Conservation (phyloP, 768 basidiomycete genomes). For the Phlegmacium glaucopus region DNA sequence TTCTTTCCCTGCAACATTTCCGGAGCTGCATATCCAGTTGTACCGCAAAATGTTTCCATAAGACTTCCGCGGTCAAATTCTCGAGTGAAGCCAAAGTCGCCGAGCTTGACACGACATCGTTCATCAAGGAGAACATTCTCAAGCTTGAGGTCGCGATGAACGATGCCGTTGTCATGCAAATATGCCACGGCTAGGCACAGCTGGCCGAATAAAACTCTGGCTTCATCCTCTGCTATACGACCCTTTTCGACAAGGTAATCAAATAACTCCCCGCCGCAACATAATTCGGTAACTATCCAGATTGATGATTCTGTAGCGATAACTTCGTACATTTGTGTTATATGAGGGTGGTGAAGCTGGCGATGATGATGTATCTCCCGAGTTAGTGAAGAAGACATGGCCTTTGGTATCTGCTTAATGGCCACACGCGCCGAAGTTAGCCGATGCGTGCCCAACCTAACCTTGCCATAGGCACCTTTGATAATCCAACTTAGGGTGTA, state of each 20-base stretch:
- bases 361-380: constrained; percentile 99
- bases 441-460: constrained; percentile 91
- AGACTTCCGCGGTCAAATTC: constrained; percentile 77
- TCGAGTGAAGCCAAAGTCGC: constrained; percentile 93
- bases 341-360: constrained; percentile 91
- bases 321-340: constrained; percentile 96
- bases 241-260: constrained; percentile 98
- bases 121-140: constrained; percentile 95
- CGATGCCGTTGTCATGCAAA: constrained; percentile 88
- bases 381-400: constrained; percentile 86
- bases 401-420: constrained; percentile 97
- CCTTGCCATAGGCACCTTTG: constrained; percentile 92
- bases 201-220: constrained; percentile 91
- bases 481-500: constrained; percentile 5
- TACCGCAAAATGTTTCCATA: constrained; percentile 95
- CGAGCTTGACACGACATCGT: constrained; percentile 85
- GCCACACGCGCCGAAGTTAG: constrained; percentile 90
- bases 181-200: constrained; percentile 91
- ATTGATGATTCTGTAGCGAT: constrained; percentile 94
- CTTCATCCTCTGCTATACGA: constrained; percentile 79
- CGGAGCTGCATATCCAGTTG: constrained; percentile 90
- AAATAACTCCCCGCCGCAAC: constrained; percentile 95
- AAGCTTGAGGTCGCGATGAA: constrained; percentile 95
- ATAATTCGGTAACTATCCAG: constrained; percentile 97
- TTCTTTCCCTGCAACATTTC: constrained; percentile 88